phyloP scores from a whole-genome alignment of 2,329 filamentous ascomycete species.

The Trichoderma hamatum region DNA sequence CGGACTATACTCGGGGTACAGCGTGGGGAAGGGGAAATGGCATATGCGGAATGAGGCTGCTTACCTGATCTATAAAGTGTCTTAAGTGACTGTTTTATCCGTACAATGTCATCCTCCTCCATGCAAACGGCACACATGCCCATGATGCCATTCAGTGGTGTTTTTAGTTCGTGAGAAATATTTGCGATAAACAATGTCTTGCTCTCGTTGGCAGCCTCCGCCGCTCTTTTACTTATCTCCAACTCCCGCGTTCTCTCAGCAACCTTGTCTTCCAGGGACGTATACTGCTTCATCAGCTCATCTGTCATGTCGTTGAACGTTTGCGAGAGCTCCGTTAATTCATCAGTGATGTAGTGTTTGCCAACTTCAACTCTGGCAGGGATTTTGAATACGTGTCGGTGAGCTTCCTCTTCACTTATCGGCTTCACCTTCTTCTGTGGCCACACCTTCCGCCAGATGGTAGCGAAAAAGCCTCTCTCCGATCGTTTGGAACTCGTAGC shows the following conservation, averaged over 20 bases:
- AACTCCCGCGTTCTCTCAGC: constrained; percentile 80
- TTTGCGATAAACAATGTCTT: constrained; percentile 98
- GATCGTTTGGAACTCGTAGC: constrained; percentile 50
- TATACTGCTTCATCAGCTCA: constrained; percentile 84
- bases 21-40: background rate
- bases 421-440: constrained; percentile 38
- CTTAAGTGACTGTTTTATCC: constrained; percentile 80
- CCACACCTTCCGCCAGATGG: constrained; percentile 44
- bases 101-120: constrained; percentile 79
- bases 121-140: constrained; percentile 93
- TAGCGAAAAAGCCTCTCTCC: constrained; percentile 46
- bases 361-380: constrained; percentile 78
- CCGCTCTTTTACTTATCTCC: constrained; percentile 86
- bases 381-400: constrained; percentile 73
- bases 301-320: constrained; percentile 96
- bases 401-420: constrained; percentile 37
- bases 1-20: background rate
- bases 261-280: constrained; percentile 81
- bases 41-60: background rate
- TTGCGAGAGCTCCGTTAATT: constrained; percentile 77
- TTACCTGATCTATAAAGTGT: constrained; percentile 70
- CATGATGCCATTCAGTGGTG: constrained; percentile 91
- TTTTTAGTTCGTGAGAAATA: constrained; percentile 85
- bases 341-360: constrained; percentile 78
- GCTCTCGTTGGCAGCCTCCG: constrained; percentile 93